Evolutionary conservation across 345 rosid genomes (phyloP).

Genomic region (Hibiscus syriacus): DNA sequence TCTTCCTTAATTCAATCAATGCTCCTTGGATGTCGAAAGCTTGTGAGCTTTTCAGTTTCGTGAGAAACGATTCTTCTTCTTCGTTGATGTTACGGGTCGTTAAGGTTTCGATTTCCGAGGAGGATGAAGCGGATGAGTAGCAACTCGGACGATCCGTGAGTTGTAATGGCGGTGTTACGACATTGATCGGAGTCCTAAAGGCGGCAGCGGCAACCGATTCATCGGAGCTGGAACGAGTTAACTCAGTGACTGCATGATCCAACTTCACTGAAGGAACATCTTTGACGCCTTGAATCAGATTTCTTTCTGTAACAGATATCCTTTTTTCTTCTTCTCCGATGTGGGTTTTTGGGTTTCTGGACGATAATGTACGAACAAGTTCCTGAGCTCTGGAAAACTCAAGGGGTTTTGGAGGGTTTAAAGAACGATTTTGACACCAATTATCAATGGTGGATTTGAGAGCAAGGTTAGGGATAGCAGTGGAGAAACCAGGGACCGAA

Average conservation of each 20-base stretch:
- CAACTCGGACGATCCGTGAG: conserved; percentile 50
- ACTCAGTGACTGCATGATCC: conserved; percentile 39
- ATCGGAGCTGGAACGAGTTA: conserved; percentile 42
- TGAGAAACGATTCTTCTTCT: conserved; percentile 45
- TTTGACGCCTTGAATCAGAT: conserved; percentile 8
- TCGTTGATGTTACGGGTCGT: conserved; percentile 14
- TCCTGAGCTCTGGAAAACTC: conserved; percentile 41
- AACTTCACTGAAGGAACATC: conserved; percentile 31
- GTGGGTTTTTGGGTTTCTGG: neutral
- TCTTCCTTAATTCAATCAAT: conserved; percentile 37
- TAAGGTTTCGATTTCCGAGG: conserved; percentile 38
- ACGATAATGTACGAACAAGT: conserved; percentile 34
- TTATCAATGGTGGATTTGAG: conserved; percentile 62
- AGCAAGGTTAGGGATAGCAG: conserved; percentile 73
- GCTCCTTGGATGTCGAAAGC: conserved; percentile 58
- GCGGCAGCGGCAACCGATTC: conserved; percentile 27
- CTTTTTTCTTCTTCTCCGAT: neutral
- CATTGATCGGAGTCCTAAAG: neutral
- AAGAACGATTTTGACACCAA: conserved; percentile 45
- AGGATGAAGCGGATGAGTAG: conserved; percentile 53
- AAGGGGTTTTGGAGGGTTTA: conserved; percentile 45
- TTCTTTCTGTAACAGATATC: neutral
- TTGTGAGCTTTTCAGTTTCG: conserved; percentile 43
- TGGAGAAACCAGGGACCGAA: conserved; percentile 49
- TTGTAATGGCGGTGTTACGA: conserved; percentile 34